These are phyloP conservation scores for Cercophora sp. DNA, from an alignment of 495 filamentous ascomycete genomes.

Conservation along the genomic window DNA sequence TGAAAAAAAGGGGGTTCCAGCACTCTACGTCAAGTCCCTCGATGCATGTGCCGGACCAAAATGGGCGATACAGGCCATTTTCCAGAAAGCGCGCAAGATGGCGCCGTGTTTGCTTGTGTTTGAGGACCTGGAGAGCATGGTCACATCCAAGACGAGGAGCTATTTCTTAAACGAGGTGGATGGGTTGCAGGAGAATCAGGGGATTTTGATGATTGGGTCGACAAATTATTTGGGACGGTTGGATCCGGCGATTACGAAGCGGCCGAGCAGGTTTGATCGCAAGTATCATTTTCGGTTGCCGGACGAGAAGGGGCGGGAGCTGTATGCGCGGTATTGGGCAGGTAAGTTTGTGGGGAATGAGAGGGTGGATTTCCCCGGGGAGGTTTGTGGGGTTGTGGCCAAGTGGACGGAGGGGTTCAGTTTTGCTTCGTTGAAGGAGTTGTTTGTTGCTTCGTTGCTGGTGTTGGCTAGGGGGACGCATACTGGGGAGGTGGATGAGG, in stretches of 20 bases:
- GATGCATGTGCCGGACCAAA: slow-evolving; percentile 32
- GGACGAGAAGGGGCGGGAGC: slow-evolving; percentile 35
- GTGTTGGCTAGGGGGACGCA: background rate
- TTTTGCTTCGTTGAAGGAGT: slow-evolving; percentile 57
- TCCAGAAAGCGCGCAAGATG: slow-evolving; percentile 39
- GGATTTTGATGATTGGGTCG: slow-evolving; percentile 54
- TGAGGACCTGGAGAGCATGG: slow-evolving; percentile 61
- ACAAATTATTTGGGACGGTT: slow-evolving; percentile 51
- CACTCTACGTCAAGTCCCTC: slow-evolving; percentile 54
- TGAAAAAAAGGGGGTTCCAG: slow-evolving; percentile 35
- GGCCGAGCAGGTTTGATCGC: slow-evolving; percentile 56
- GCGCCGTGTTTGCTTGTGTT: slow-evolving; percentile 47
- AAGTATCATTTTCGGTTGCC: slow-evolving; percentile 55
- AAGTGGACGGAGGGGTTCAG: slow-evolving; percentile 50
- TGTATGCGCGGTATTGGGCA: slow-evolving; percentile 49
- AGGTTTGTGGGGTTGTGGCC: slow-evolving; percentile 41
- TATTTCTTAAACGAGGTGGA: slow-evolving; percentile 50
- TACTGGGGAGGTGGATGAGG: slow-evolving; percentile 9
- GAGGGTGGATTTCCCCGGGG: slow-evolving; percentile 43
- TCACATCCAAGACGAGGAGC: slow-evolving; percentile 41
- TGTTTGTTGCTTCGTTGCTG: slow-evolving; percentile 45
- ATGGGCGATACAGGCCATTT: slow-evolving; percentile 38
- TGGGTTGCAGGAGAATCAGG: slow-evolving; percentile 54
- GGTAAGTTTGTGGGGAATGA: slow-evolving; percentile 42
- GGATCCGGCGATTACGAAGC: slow-evolving; percentile 51